A percentile compares a stretch with the other conserved stretches of the same genome.
These are phyloP conservation scores for Aschersonia sp. DNA, from an alignment of 2,329 filamentous ascomycete genomes.

Conservation along the genomic window DNA sequence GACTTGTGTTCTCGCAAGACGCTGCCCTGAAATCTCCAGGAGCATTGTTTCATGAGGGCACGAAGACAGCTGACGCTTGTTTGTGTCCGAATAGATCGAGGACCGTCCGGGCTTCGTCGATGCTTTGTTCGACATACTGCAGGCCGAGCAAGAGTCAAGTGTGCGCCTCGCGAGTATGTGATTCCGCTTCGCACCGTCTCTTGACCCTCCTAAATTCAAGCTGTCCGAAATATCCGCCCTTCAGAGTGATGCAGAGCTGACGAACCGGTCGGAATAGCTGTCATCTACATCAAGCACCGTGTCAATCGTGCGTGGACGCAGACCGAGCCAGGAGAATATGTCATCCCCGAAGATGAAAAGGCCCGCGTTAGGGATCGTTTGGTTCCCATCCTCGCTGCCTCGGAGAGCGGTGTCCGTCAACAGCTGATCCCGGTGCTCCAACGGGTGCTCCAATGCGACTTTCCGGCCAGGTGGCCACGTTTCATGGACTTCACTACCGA, in stretches of 20 bases:
- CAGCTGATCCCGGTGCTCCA: constrained; percentile 91
- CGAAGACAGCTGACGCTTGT: not conserved
- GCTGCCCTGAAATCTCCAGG: too few species aligned
- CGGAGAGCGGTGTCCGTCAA: constrained; percentile 68
- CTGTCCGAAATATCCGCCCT: constrained; percentile 3
- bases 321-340: constrained; percentile 58
- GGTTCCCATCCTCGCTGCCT: constrained; percentile 74
- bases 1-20: too few species aligned
- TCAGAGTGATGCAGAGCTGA: constrained; percentile 6
- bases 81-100: constrained; percentile 52
- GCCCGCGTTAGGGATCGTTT: constrained; percentile 73
- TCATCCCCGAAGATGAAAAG: constrained; percentile 84
- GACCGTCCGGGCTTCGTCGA: constrained; percentile 81
- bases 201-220: constrained; percentile 2
- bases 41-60: too few species aligned
- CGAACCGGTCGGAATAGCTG: constrained; percentile 40
- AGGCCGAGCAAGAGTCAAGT: constrained; percentile 72
- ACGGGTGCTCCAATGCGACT: constrained; percentile 92
- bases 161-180: constrained; percentile 77
- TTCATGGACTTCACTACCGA: constrained; percentile 90
- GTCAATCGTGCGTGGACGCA: constrained; percentile 84
- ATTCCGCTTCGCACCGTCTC: constrained; percentile 6
- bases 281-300: constrained; percentile 96
- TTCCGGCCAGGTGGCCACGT: constrained; percentile 83
- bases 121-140: constrained; percentile 78